Percentiles rank a stretch among this genome's conserved stretches.
phyloP scores from a whole-genome alignment of 306 rosid species.

The Quercus gilva region DNA sequence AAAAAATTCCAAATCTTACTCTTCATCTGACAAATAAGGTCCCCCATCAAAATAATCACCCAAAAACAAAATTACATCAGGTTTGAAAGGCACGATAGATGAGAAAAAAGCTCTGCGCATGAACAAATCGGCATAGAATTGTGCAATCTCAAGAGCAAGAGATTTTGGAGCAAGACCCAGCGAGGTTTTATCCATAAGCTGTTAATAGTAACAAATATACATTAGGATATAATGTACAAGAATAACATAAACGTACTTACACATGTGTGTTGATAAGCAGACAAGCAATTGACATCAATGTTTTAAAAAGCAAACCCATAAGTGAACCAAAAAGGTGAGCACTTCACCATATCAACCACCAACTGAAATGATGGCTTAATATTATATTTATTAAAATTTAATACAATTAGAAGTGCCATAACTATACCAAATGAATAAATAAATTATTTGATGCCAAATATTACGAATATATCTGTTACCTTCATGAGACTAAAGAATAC shows the following conservation, averaged over 20 bases:
- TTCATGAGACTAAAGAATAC: background rate
- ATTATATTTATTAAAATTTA: background rate
- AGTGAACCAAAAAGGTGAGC: background rate
- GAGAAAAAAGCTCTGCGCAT: constrained; percentile 79
- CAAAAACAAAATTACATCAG: constrained; percentile 66
- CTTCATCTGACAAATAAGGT: constrained; percentile 58
- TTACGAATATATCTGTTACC: background rate
- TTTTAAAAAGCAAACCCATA: background rate
- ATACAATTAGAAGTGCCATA: background rate
- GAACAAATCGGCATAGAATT: constrained; percentile 76
- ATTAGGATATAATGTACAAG: constrained; percentile 15
- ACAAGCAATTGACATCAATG: background rate
- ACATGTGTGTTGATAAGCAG: background rate
- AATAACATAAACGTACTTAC: background rate
- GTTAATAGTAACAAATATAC: constrained; percentile 24
- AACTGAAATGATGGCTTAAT: background rate
- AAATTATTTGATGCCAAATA: background rate
- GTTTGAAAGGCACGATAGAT: constrained; percentile 64
- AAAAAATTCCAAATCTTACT: constrained; percentile 50
- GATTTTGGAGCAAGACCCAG: constrained; percentile 64
- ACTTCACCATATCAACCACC: background rate
- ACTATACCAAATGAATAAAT: background rate
- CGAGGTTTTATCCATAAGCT: constrained; percentile 86
- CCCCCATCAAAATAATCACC: constrained; percentile 93
- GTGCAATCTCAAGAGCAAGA: constrained; percentile 58